Evolutionary conservation across 192 early-diverging fungal species (phyloP), one percentile per base, ranked within the genome.

Genomic region (Coemansia sp.): DNA sequence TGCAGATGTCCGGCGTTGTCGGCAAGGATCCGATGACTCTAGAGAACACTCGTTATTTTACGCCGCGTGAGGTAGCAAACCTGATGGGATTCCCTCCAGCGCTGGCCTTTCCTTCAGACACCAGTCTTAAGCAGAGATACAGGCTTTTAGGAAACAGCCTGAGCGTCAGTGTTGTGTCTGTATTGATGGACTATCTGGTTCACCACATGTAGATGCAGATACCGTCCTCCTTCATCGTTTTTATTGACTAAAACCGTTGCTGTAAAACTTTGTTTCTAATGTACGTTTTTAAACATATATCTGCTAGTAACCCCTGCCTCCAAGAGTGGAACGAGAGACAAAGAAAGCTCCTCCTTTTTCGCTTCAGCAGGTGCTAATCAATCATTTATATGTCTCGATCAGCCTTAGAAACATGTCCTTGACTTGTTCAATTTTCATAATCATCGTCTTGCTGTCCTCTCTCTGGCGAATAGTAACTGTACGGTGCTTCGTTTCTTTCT

Each of bases 81-180:
- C 74, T 94, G 18, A 91, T 93, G 90, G 90, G 92, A n/a, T 94
- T 94, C 61, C 91, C 91, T 8, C 65, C 73, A 6, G 71, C 77
- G 9, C 91, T 98, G 49, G 69, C 72, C n/a, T 95, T 97, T 47
- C 95, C 95, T 0, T 69, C 59, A 4, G 66, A 62, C 5, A 87
- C 89, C 13, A 89, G 85, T 2, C 61, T 86, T 15, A 89, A 87
- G 63, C 97, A 98, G 71, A 73, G 84, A 51, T 97, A 94, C 67
- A 78, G 89, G n/a, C 84, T 95, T 40, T 75, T 98, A 11, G 97
- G 97, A 3, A 98, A 98, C 69, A 93, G 91, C 40, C 85, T 98
- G 18, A 98, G 91, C 65, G 90, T 93, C 48, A 86, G 81, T 51
- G 89, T 97, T 1, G 93, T 97, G 0, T 80, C 89, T 0, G 82